Base-by-base conservation (phyloP, 345 rosid genomes). In the Dimocarpus longan region DNA sequence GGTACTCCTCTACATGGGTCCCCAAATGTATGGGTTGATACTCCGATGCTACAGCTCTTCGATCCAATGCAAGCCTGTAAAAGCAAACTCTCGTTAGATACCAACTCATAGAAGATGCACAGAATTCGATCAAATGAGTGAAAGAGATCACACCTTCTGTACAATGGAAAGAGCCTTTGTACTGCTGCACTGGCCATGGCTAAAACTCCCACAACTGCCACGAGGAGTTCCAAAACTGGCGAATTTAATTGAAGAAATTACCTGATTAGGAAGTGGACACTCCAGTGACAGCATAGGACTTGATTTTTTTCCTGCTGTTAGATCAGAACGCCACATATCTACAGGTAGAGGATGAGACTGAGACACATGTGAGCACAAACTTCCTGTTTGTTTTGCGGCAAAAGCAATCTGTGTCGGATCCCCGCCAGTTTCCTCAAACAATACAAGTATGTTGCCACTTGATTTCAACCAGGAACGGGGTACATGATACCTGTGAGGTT, bases 401-500 rank as follows among this genome's bases (percentile, higher is more conserved):
- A 92, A 85, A 75, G 89, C 81, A 76, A 95, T 88, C 78, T 86
- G 72, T 57, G 92, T 88, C 21, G 98, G 98, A 89, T 95, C 96
- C 64, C 99, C 99, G 44, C 99, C 95, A 43, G 81, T 68, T 73
- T 95, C 98, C 87, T 93, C 98, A 8, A 95, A 92, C 83, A 95
- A 83, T 56, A 95, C 98, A 74, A 95, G 90, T 59, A 81, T 86
- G 87, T 95, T 95, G 50, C 88, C 91, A 18, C 88, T 89, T 50
- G 93, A 77, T 84, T 90, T 74, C 73, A 93, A 60, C 99, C 99
- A 93, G 37, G 97, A 91, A 42, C 96, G 99, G 26, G 99, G 97
- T 56, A 95, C 88, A 48, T 95, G 99, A 80, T 95, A 93, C 84
- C 99, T 95, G 81, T 57, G 57, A 77, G 70, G 66, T 65, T 43